These are phyloP conservation scores for Lithohypha guttulata DNA, from an alignment of 2,329 filamentous ascomycete genomes.

Conservation along the genomic window DNA sequence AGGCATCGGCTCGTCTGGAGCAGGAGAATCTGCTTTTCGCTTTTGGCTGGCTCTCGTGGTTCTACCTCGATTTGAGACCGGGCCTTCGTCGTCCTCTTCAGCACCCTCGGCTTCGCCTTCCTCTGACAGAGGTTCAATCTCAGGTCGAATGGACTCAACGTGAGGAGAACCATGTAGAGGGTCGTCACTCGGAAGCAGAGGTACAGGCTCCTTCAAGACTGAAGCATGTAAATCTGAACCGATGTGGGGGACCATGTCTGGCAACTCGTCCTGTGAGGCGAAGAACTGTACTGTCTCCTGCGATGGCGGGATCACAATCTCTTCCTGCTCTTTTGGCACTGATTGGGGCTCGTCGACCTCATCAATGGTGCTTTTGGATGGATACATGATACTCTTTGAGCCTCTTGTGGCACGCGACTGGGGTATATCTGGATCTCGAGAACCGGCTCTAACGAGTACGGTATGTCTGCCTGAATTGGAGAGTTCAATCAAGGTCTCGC, in stretches of 20 bases:
- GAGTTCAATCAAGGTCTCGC: constrained; percentile 46
- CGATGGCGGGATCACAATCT: constrained; percentile 28
- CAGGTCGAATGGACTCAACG: constrained; percentile 11
- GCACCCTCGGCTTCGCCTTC: constrained; percentile 21
- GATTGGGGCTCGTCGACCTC: constrained; percentile 36
- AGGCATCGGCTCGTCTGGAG: constrained; percentile 25
- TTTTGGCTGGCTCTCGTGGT: constrained; percentile 24
- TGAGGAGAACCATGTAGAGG: constrained; percentile 13
- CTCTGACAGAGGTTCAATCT: constrained; percentile 6
- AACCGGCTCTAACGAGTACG: constrained; percentile 43
- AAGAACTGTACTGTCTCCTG: constrained; percentile 35
- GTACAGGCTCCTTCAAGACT: neutral
- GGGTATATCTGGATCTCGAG: constrained; percentile 41
- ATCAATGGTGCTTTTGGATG: constrained; percentile 29
- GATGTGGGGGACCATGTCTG: constrained; percentile 20
- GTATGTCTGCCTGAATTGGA: constrained; percentile 50
- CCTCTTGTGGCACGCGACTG: constrained; percentile 34
- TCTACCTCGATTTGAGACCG: constrained; percentile 39
- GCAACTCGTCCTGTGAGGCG: constrained; percentile 24
- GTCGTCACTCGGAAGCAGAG: neutral
- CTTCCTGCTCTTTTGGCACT: constrained; percentile 21
- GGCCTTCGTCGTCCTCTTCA: constrained; percentile 47
- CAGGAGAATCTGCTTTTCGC: constrained; percentile 24
- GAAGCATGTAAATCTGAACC: constrained; percentile 14
- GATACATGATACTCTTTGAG: constrained; percentile 30